Evolutionary conservation across 2,329 filamentous ascomycete genomes (phyloP), one percentile per base, ranked within the genome.

Genomic region (Colletotrichum ledebouriae): DNA sequence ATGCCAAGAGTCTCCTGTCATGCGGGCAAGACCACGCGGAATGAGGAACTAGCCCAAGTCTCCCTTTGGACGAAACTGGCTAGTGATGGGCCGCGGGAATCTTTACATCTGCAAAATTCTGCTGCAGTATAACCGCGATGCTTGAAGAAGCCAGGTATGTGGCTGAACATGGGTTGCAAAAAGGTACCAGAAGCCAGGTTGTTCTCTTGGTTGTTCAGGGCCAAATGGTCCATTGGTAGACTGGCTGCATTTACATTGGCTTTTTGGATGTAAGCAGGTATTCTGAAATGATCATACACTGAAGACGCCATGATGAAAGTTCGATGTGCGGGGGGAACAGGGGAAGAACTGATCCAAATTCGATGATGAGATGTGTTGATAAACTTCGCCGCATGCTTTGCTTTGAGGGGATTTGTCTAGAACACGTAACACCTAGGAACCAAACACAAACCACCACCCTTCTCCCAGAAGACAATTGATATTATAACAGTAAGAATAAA

Each of bases 331-430:
- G 29, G 6, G 29, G 6, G 6, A 1, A 29, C 22, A 29, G 33
- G 39, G n/a, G 13, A 20, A 53, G 25, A 15, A 13, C 12, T 29
- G 34, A 22, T 25, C 52, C 50, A 58, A 20, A 25, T 34, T 63
- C 25, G 39, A 20, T 64, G 37, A 29, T 29, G 22, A 47, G 13
- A 42, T 57, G 20, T 39, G 41, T 37, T 41, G 13, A 44, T 59
- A 65, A 2, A 44, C 50, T 33, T n/a, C 41, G 47, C 34, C 61
- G 61, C 61, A 65, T 59, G 65, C 65, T 64, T 58, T 59, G 65
- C 65, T 64, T 46, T 25, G 37, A 41, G 42, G 37, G 17, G 15
- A 34, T 56, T 67, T 58, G 39, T 67, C 59, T 67, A 67, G 33
- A 52, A 57, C 37, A 41, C 29, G 46, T 41, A 53, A 47, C 47